Percentiles rank a stretch among this genome's conserved stretches.
Evolutionary conservation across 192 early-diverging fungal genomes (phyloP).

Genomic region (Thamnidium elegans): DNA sequence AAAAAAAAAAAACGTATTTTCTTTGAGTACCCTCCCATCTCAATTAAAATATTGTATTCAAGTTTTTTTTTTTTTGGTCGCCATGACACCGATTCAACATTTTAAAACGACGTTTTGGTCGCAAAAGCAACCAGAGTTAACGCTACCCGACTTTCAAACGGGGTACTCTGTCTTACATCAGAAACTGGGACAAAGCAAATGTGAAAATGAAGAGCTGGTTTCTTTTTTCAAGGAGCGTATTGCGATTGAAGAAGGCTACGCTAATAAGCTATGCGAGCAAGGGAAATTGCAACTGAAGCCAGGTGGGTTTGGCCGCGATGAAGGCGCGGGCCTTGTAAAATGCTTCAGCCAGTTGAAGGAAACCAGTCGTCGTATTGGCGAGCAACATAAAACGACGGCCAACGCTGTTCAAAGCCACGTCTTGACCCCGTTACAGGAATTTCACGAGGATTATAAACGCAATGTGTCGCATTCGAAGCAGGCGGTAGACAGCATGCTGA

Average conservation of each 20-base stretch:
- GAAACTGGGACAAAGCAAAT: constrained; percentile 49
- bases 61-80: too few relatives aligned
- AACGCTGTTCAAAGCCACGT: constrained; percentile 41
- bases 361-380: constrained; percentile 41
- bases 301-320: constrained; percentile 52
- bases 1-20: too few relatives aligned
- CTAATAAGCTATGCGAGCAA: constrained; percentile 34
- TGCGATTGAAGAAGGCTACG: constrained; percentile 45
- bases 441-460: constrained; percentile 39
- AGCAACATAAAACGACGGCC: constrained; percentile 42
- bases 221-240: constrained; percentile 49
- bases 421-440: constrained; percentile 47
- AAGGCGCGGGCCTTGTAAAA: constrained; percentile 50
- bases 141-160: constrained; percentile 41
- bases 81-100: constrained; percentile 13
- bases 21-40: too few relatives aligned
- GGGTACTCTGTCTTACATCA: constrained; percentile 49
- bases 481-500: constrained; percentile 47
- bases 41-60: too few relatives aligned
- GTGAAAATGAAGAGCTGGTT: constrained; percentile 57
- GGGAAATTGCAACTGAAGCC: constrained; percentile 20
- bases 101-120: constrained; percentile 42
- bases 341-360: constrained; percentile 48
- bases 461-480: constrained; percentile 38
- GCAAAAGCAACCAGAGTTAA: constrained; percentile 22